Base-by-base conservation (phyloP, 78 protist species). In the Speleostelium caveatum region DNA sequence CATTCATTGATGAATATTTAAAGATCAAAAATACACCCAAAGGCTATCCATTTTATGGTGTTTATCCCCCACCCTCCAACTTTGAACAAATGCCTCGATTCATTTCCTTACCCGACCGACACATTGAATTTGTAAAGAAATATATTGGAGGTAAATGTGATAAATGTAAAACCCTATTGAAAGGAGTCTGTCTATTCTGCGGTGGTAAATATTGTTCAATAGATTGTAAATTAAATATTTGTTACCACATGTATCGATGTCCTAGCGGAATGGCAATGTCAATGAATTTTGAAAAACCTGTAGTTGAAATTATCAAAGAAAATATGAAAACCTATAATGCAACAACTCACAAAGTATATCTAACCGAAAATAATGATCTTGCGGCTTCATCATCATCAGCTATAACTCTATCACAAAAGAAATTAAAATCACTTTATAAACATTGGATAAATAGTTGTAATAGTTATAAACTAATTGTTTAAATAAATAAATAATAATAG, bases 51-150 rank as follows among this genome's bases (percentile, higher is more conserved):
- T 75, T 75, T 22, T 56, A 49, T 55, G 79, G 79, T 73, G 26
- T 73, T 14, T 83, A 45, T 59, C 91, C 91, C 41, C 91, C 91
- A 69, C 91, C 91, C 16, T 59, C 53, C 1, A 33, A 61, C 10
- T 69, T 68, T 14, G 53, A 62, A 63, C 17, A 30, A 8, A 22
- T 83, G 10, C 91, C 91, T 21, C 58, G 35, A 42, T 83, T 83
- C 32, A 83, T 69, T 63, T 19, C 26, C 6, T 22, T 83, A 16
- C 91, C 77, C 6, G 79, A 83, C 28, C 41, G 38, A 5, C 66
- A 59, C 28, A 53, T 83, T 22, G 79, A 69, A 8, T 83, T 83
- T 17, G 28, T 83, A 39, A 41, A 39, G 30, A 42, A 59, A 1
- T 36, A 67, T 39, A 12, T 38, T 38, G 69, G 63, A 21, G 79